Base-by-base conservation (phyloP, 2,329 filamentous ascomycete genomes). In the Alternaria hordeiaustralica region DNA sequence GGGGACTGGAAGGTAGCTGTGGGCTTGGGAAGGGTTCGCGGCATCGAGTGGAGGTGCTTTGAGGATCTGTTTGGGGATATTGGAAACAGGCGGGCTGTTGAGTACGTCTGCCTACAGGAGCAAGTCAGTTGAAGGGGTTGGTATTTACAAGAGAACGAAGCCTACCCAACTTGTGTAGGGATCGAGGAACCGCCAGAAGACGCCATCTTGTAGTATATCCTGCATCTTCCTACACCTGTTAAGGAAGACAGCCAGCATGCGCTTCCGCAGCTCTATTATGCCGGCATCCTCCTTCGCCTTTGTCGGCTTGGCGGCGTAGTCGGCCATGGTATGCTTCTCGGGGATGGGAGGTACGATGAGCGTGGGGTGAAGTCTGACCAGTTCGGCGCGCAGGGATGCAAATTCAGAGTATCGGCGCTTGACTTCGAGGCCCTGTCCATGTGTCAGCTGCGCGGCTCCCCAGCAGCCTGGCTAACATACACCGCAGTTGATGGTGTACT, bases 291-390 rank as follows among this genome's bases (percentile, higher is more conserved):
- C 95, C 80, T 97, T 99, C 18, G 96, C 96, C 75, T 95, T 97
- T 41, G 96, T 99, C 2, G 96, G 96, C 74, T 97, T 98, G 26
- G 96, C 94, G 15, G 96, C 96, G 78, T 99, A 99, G 80, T 99
- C 96, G 65, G 95, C 95, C 91, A 99, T 97, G 49, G 94, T 96
- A 80, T 99, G 96, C 81, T 99, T 99, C 82, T 99, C 96, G 21
- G 96, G 96, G 74, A 99, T 99, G 4, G 96, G 96, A 8, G 96
- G 96, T 56, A 99, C 92, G 73, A 99, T 92, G 45, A 99, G 87
- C 0, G 96, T 99, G 8, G 96, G 96, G 78, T 99, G 96, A 66
- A 99, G 87, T 72, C 92, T 92, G 50, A 94, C 94, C 26, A 99
- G 87, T 3, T 95, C 95, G 73, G 94, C 90, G 74, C 96, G 89